Evolutionary conservation across 108 stramenopile genomes (phyloP).

Genomic region (Skeletonema menzelii): DNA sequence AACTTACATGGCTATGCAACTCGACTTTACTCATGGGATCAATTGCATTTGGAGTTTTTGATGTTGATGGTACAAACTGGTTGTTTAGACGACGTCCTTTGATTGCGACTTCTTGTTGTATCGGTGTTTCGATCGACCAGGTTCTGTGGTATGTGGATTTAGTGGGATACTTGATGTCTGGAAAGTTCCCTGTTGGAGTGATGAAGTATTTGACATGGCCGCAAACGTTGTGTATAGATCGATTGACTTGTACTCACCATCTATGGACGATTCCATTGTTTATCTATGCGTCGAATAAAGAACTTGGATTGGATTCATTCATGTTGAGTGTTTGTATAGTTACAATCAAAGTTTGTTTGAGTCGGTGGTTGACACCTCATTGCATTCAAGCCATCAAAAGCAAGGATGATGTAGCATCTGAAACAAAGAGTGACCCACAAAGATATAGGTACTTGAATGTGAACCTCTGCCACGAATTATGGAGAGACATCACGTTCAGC

Average conservation of each 20-base stretch:
- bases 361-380: slow-evolving; percentile 65
- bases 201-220: slow-evolving; percentile 79
- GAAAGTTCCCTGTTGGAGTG: slow-evolving; percentile 75
- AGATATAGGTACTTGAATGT: slow-evolving; percentile 66
- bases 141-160: slow-evolving; percentile 79
- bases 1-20: slow-evolving; percentile 77
- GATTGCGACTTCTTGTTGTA: slow-evolving; percentile 59
- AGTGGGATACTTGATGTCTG: slow-evolving; percentile 32
- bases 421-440: slow-evolving; percentile 22
- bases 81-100: slow-evolving; percentile 49
- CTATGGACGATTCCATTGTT: slow-evolving; percentile 85
- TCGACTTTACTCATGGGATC: slow-evolving; percentile 56
- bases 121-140: slow-evolving; percentile 81
- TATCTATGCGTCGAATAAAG: slow-evolving; percentile 46
- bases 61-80: slow-evolving; percentile 3
- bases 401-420: not conserved
- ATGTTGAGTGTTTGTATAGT: slow-evolving; percentile 60
- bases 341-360: slow-evolving; percentile 53
- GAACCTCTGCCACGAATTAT: slow-evolving; percentile 69
- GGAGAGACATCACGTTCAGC: slow-evolving; percentile 64
- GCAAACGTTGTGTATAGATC: slow-evolving; percentile 56
- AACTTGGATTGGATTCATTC: slow-evolving; percentile 41
- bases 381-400: slow-evolving; percentile 20
- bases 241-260: slow-evolving; percentile 79
- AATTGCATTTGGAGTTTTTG: slow-evolving; percentile 43